Evolutionary conservation across 352 stramenopile species (phyloP).

Genomic region (Globisporangium paddicum): DNA sequence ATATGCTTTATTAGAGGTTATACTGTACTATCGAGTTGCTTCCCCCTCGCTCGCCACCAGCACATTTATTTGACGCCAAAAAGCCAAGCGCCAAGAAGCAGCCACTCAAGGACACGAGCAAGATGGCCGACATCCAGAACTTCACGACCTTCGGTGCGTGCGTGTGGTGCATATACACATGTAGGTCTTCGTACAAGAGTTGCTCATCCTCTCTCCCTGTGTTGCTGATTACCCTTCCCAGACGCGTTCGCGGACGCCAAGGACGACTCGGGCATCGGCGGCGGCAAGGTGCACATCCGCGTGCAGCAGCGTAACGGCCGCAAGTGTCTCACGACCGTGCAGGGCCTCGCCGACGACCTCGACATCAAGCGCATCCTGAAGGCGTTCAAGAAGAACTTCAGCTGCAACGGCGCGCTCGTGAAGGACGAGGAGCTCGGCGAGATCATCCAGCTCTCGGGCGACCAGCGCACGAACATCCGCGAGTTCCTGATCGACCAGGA

Average conservation of each 20-base stretch:
- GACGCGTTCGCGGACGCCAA: constrained; percentile 87
- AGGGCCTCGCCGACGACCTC: constrained; percentile 96
- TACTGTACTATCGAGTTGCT: neutral
- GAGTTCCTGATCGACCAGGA: constrained; percentile 99
- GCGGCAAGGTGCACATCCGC: constrained; percentile 96
- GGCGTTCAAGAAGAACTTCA: constrained; percentile 99
- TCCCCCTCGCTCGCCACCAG: constrained; percentile 17
- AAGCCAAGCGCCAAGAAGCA: constrained; percentile 14
- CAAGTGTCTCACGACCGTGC: constrained; percentile 99
- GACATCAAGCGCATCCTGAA: constrained; percentile 99
- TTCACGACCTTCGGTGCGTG: constrained; percentile 85
- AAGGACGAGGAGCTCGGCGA: constrained; percentile 97
- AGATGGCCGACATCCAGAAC: constrained; percentile 86
- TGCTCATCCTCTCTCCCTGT: neutral
- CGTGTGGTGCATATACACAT: neutral
- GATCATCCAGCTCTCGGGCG: constrained; percentile 99
- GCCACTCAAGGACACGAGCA: constrained; percentile 10
- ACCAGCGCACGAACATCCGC: constrained; percentile 99
- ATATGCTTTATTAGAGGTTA: too few relatives aligned
- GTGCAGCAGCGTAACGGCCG: constrained; percentile 99
- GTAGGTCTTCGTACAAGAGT: neutral
- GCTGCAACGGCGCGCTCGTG: constrained; percentile 98
- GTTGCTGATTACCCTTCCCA: constrained; percentile 17
- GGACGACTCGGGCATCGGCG: constrained; percentile 81
- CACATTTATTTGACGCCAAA: constrained; percentile 16